Evolutionary conservation across 805 yeast species (phyloP), one percentile per base, ranked within the genome.

Genomic region (Wickerhamiella azymoides): DNA sequence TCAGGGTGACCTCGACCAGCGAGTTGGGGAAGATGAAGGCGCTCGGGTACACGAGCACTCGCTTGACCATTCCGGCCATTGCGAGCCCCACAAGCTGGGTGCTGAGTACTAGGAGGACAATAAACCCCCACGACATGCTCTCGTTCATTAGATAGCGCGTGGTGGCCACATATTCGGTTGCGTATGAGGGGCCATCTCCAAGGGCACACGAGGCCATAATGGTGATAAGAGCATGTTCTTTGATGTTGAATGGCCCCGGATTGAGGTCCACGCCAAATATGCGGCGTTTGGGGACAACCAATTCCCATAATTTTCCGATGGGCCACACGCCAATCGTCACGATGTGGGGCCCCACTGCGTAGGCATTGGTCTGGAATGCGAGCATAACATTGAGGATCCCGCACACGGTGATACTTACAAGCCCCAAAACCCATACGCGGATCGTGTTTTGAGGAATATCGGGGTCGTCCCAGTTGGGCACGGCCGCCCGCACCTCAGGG

Each of bases 11-110:
- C 4, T 77, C 68, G 43, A 78, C 81, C 57, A 81, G 66, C 54
- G 71, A 72, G 1, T 74, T 61, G 4, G 89, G 89, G 88, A 88
- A 82, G 43, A 79, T 69, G 61, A 78, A 73, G n/a, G 75, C 65
- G 5, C 79, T 70, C 5, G 85, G 80, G 48, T 72, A 72, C 13
- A 80, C 79, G 50, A 80, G 66, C 30, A 77, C 65, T 51, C 73
- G 69, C 51, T 80, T 67, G 36, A 73, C 66, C 47, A 80, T 45
- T 26, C 88, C 88, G 38, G 83, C 84, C 44, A 77, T 59, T 24
- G 81, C 79, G 51, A 76, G 76, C 9, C 88, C 86, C 43, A 80
- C 66, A 52, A 74, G 65, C 58, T 80, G 84, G 33, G 80, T 70
- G 11, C 80, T 68, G 43, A 74, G 56, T 39, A 69, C 66, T 38